phyloP scores from a whole-genome alignment of 2,329 filamentous ascomycete genomes.

The Ascochyta rabiei region DNA sequence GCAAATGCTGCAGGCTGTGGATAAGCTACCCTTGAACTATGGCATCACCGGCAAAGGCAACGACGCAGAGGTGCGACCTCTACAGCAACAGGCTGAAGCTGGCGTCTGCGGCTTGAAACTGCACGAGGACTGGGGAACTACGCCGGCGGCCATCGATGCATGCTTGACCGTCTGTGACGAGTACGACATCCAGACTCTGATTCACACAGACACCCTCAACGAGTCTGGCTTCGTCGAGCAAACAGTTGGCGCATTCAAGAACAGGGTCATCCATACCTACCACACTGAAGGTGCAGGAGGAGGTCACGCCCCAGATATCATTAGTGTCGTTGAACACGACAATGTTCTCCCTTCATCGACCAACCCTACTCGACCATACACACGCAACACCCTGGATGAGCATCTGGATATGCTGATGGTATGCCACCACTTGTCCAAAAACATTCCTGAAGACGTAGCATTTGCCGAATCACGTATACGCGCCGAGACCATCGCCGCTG shows the following conservation, averaged over 20 bases:
- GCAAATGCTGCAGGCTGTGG: constrained; percentile 88
- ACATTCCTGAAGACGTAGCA: constrained; percentile 94
- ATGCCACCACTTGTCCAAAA: constrained; percentile 89
- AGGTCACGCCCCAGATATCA: constrained; percentile 95
- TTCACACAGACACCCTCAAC: constrained; percentile 95
- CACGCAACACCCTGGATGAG: constrained; percentile 90
- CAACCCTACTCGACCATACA: constrained; percentile 90
- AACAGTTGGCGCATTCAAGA: constrained; percentile 83
- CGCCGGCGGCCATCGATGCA: constrained; percentile 87
- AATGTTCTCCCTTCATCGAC: constrained; percentile 92
- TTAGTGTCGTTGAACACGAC: constrained; percentile 84
- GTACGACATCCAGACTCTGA: constrained; percentile 88
- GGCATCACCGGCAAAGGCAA: constrained; percentile 95
- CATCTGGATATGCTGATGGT: constrained; percentile 99
- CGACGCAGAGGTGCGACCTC: constrained; percentile 71
- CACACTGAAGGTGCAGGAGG: constrained; percentile 96
- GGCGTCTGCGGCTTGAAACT: constrained; percentile 91
- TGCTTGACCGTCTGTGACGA: constrained; percentile 84
- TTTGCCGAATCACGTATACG: constrained; percentile 95
- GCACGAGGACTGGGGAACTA: constrained; percentile 95
- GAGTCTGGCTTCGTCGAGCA: constrained; percentile 97
- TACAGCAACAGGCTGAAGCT: constrained; percentile 80
- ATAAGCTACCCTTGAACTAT: constrained; percentile 81
- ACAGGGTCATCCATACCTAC: constrained; percentile 92
- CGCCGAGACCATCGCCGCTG: constrained; percentile 93